A percentile compares a stretch with the other conserved stretches of the same genome.
Conservation (phyloP, 495 filamentous ascomycete genomes). For the Penicillium bovifimosum region DNA sequence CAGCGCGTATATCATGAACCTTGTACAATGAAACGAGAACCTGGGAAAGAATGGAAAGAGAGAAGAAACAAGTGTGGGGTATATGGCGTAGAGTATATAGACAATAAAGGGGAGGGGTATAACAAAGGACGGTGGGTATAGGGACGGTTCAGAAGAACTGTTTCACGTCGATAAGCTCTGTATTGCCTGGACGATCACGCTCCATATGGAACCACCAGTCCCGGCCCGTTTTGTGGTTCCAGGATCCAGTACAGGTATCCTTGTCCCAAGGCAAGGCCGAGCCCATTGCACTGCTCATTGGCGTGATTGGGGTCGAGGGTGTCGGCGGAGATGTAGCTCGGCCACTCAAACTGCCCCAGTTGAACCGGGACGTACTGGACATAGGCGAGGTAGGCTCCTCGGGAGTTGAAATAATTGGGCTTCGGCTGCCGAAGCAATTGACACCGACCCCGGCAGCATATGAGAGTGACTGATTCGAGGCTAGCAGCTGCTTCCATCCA, state of each 20-base stretch:
- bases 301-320: slow-evolving; percentile 35
- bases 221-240: slow-evolving; percentile 42
- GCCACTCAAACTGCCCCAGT: slow-evolving; percentile 36
- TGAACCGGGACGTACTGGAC: slow-evolving; percentile 34
- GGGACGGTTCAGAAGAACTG: slow-evolving; percentile 33
- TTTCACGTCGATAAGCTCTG: slow-evolving; percentile 35
- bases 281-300: slow-evolving; percentile 26
- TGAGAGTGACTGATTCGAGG: slow-evolving; percentile 38
- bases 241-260: slow-evolving; percentile 44
- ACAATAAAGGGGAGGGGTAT: slow-evolving; percentile 5
- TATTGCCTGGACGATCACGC: slow-evolving; percentile 38
- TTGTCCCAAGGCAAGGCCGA: slow-evolving; percentile 38
- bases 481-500: slow-evolving; percentile 42
- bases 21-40: not conserved
- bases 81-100: slow-evolving; percentile 19
- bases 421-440: slow-evolving; percentile 35
- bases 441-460: slow-evolving; percentile 38
- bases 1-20: slow-evolving; percentile 7
- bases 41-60: not conserved
- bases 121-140: not conserved
- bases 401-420: slow-evolving; percentile 13
- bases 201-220: slow-evolving; percentile 51
- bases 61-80: slow-evolving; percentile 23
- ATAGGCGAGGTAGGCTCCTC: slow-evolving; percentile 36
- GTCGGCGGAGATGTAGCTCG: slow-evolving; percentile 33